A percentile compares a stretch with the other conserved stretches of the same genome.
These are phyloP conservation scores for Yamadazyma scolyti DNA, from an alignment of 805 yeast genomes.

Conservation along the genomic window DNA sequence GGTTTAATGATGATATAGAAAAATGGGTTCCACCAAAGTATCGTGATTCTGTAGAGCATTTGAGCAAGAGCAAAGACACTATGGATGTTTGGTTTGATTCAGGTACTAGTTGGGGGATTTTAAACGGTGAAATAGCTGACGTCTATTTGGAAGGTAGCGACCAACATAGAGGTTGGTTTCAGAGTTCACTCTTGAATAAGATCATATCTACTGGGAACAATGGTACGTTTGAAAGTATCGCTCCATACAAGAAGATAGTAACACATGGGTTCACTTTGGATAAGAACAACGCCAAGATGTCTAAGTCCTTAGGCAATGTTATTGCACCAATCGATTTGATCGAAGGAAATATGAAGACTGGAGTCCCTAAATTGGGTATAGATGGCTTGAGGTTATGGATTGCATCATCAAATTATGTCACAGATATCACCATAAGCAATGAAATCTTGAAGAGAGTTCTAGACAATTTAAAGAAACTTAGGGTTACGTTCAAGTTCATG, in stretches of 20 bases:
- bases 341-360: constrained; percentile 48
- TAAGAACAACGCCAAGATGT: constrained; percentile 84
- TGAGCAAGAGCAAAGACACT: constrained; percentile 75
- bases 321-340: constrained; percentile 68
- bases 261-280: constrained; percentile 96
- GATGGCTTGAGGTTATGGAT: constrained; percentile 91
- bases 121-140: constrained; percentile 55
- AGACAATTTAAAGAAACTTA: constrained; percentile 74
- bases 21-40: constrained; percentile 66
- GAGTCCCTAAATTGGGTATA: constrained; percentile 66
- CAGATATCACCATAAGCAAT: constrained; percentile 74
- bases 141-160: constrained; percentile 96
- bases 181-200: constrained; percentile 81
- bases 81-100: constrained; percentile 99
- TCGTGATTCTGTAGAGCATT: constrained; percentile 35
- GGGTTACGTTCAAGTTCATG: constrained; percentile 76
- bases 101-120: constrained; percentile 84
- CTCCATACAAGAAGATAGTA: constrained; percentile 70
- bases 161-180: constrained; percentile 99
- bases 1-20: constrained; percentile 62
- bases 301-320: constrained; percentile 86
- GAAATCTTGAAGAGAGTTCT: constrained; percentile 71
- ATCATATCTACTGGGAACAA: constrained; percentile 51
- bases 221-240: constrained; percentile 24
- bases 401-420: constrained; percentile 82